Evolutionary conservation across 345 rosid genomes (phyloP), one percentile per base, ranked within the genome.

Genomic region (Triadica sebifera): DNA sequence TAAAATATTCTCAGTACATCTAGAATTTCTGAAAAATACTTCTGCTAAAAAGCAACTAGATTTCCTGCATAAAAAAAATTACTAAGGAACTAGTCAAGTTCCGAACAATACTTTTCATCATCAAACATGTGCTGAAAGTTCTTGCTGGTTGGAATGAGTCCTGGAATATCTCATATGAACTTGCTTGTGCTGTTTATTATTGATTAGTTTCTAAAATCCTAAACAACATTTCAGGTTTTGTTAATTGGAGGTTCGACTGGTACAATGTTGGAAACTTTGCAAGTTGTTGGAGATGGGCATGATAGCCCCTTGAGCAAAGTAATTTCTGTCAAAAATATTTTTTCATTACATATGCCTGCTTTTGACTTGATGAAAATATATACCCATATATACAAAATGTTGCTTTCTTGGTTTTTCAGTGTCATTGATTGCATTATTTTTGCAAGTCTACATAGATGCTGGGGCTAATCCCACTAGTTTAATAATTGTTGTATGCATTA

Each of bases 201-300:
- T 45, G 17, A 8, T 34, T 34, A 11, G 6, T 72, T 77, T 50
- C 57, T 64, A 53, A 51, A 47, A 24, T 77, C 69, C 20, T 71
- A 50, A 58, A 55, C 67, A 74, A 74, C 73, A 67, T 69, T 72
- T 68, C 85, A 95, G 98, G 98, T 95, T 39, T 82, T 95, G 67
- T 69, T 93, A 59, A 95, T 91, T 79, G 99, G 98, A 77, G 99
- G 98, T 77, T 95, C 99, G 75, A 95, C 98, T 37, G 97, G 99
- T 78, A 91, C 98, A 47, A 93, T 95, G 99, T 91, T 95, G 76
- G 99, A 89, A 89, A 89, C 96, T 47, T 79, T 95, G 69, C 87
- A 95, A 77, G 99, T 95, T 79, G 85, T 91, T 60, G 98, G 98
- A 34, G 99, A 95, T 55, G 81, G 79, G 74, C 94, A 75, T 76